These are phyloP conservation scores for Arachnopeziza araneosa DNA, from an alignment of 2,329 filamentous ascomycete genomes.

Conservation along the genomic window DNA sequence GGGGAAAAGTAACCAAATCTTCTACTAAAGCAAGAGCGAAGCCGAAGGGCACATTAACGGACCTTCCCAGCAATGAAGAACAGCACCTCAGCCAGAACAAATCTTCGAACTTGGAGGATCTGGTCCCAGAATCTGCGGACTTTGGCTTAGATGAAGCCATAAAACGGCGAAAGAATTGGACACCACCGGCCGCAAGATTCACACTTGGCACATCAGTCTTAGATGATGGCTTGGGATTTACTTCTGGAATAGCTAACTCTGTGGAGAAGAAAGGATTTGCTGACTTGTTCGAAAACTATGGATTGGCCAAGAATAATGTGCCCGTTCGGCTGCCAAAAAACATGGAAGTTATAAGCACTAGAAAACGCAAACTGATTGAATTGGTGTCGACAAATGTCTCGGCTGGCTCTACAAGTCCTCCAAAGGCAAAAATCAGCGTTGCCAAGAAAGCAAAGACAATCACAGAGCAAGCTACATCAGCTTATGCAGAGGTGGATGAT, in stretches of 20 bases:
- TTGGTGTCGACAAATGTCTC: constrained; percentile 36
- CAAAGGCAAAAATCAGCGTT: constrained; percentile 47
- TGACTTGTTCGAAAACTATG: constrained; percentile 36
- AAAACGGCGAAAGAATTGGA: constrained; percentile 59
- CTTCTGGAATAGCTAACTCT: not conserved
- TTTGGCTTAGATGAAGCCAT: constrained; percentile 38
- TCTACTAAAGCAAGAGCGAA: constrained; percentile 18
- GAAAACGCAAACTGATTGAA: constrained; percentile 54
- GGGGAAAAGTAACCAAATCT: constrained; percentile 32
- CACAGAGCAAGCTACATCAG: constrained; percentile 70
- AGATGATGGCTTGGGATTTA: too few species aligned
- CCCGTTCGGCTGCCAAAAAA: constrained; percentile 9
- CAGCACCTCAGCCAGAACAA: not conserved
- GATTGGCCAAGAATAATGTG: constrained; percentile 29
- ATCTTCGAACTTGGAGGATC: not conserved
- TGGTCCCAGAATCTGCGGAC: constrained; percentile 9
- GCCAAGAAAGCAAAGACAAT: constrained; percentile 73
- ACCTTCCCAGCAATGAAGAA: not conserved
- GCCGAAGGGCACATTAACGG: not conserved
- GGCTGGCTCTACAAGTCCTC: constrained; percentile 32
- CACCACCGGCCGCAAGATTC: constrained; percentile 44
- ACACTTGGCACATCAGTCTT: too few species aligned
- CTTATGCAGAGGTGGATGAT: constrained; percentile 45
- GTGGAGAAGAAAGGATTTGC: constrained; percentile 28
- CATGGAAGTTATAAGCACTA: constrained; percentile 27